Evolutionary conservation across 2,329 filamentous ascomycete species (phyloP).

Genomic region (Xenoacremonium recifei): DNA sequence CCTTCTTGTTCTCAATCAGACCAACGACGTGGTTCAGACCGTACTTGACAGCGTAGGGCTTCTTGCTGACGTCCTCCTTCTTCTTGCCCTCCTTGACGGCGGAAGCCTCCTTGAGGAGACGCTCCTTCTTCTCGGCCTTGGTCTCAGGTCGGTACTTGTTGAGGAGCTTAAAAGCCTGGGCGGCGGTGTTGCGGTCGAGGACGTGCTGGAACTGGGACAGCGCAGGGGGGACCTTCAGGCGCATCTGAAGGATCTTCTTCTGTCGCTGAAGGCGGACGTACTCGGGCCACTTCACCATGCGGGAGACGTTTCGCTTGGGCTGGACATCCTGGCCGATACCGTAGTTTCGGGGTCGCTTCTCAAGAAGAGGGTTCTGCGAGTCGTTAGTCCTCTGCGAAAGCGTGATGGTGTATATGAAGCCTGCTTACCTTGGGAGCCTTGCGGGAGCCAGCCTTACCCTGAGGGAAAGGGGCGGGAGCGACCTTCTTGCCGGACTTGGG

Average conservation of each 20-base stretch:
- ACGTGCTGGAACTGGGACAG: conserved; percentile 98
- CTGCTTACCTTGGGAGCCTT: conserved; percentile 91
- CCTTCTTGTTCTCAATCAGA: conserved; percentile 99
- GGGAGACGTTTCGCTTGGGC: conserved; percentile 89
- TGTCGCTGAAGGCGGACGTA: conserved; percentile 97
- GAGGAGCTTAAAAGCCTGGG: conserved; percentile 97
- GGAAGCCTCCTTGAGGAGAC: conserved; percentile 95
- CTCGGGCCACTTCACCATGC: conserved; percentile 99
- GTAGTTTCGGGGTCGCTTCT: conserved; percentile 97
- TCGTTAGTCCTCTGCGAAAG: neutral
- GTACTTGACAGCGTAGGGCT: conserved; percentile 99
- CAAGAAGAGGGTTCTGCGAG: conserved; percentile 91
- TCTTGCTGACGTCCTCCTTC: conserved; percentile 99
- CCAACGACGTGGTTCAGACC: conserved; percentile 99
- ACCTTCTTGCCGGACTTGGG: conserved; percentile 98
- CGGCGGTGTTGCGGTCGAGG: conserved; percentile 93
- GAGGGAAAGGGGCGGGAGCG: conserved; percentile 93
- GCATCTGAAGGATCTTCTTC: conserved; percentile 94
- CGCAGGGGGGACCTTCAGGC: conserved; percentile 96
- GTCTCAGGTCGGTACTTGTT: conserved; percentile 99
- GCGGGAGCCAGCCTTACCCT: conserved; percentile 88
- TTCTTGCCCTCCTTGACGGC: conserved; percentile 99
- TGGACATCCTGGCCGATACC: conserved; percentile 99
- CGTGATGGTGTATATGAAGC: neutral
- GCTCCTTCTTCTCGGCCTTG: conserved; percentile 99